Base-by-base conservation (phyloP, 2,329 filamentous ascomycete genomes). In the Talaromyces sp. region DNA sequence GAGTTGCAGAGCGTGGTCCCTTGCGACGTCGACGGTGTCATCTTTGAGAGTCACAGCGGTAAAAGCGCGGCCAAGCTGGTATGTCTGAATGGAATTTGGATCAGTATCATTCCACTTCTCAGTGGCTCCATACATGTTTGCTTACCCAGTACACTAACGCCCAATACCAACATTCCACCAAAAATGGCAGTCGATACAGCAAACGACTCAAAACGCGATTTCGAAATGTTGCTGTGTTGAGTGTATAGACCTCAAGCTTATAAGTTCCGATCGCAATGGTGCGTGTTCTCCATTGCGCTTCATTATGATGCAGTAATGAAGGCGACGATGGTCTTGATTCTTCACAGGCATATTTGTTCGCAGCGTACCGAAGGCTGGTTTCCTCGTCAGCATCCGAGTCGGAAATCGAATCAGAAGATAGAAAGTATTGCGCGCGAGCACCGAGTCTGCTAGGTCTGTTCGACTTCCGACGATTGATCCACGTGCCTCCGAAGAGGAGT, bases 151-250 rank as follows among this genome's bases (percentile, higher is more conserved):
- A 92, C 60, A 92, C 88, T 68, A 91, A 78, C 2, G 87, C 86
- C 89, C 89, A 92, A 71, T 92, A 92, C 89, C 89, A 92, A 47
- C 86, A 88, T 76, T 92, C 90, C 1, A 88, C 87, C 33, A 92
- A 75, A 73, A 92, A 92, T 0, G 90, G 90, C 69, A 90, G 86
- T 72, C 86, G 88, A 65, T 82, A 82, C 15, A 92, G 81, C 41
- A 92, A 69, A 4, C 89, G 82, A 73, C 87, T 90, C 60, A 90
- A 79, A 13, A 89, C 76, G 56, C 85, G 84, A 67, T 85, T 82
- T 68, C 84, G 81, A 71, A 88, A 89, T 7, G 85, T 78, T 45
- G 79, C 78, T 1, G 87, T 89, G 73, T 90, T 88, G 2, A 88
- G 88, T 19, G 86, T 85, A 6, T 79, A 79, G 22, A 90, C 79